Conservation (phyloP, 441 rosid genomes). For the Erysimum cheiri region DNA sequence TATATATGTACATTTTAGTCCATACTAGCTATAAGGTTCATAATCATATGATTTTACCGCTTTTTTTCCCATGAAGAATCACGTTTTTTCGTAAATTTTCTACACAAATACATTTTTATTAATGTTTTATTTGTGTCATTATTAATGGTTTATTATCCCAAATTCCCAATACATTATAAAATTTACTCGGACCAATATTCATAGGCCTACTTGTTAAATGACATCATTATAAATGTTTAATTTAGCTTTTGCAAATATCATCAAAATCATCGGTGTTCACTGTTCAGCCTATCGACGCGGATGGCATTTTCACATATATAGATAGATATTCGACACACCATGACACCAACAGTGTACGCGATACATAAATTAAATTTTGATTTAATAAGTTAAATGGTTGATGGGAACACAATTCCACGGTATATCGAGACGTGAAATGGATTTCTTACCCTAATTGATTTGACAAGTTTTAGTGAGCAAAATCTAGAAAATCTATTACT, state of each 20-base stretch:
- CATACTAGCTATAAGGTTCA: no score
- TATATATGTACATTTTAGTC: no score
- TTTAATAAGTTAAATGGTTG: constrained; percentile 31
- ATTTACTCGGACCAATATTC: neutral
- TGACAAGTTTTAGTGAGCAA: constrained; percentile 35
- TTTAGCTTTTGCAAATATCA: constrained; percentile 3
- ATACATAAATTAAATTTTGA: constrained; percentile 11
- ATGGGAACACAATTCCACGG: constrained; percentile 24
- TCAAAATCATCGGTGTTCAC: neutral
- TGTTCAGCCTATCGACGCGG: constrained; percentile 16
- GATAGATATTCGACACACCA: neutral
- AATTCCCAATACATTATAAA: neutral
- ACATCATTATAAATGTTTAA: constrained; percentile 2
- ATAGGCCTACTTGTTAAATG: neutral
- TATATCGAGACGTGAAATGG: constrained; percentile 31
- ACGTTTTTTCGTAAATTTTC: no score
- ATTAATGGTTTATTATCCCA: no score
- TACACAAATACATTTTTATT: no score
- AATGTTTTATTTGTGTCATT: no score
- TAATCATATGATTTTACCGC: no score
- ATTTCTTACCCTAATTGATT: constrained; percentile 42
- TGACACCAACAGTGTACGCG: constrained; percentile 17
- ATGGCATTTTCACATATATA: neutral
- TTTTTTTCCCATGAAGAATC: no score
- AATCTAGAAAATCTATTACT: constrained; percentile 20